Conservation (phyloP, 2,329 filamentous ascomycete species). For the Albifimbria verrucaria region DNA sequence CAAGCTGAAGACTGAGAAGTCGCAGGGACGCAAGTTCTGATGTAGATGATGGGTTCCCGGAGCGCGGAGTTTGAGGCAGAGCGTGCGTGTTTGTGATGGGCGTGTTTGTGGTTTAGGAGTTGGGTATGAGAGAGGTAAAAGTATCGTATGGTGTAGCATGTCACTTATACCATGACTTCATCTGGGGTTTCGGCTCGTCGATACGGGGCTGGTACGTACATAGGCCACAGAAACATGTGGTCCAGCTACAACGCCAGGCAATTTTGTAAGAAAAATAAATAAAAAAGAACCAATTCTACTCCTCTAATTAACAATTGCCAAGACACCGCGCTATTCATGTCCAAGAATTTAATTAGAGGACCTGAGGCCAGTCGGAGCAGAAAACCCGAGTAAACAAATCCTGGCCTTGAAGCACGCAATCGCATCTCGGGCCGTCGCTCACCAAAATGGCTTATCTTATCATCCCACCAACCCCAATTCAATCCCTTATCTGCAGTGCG, state of each 20-base stretch:
- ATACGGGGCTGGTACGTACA: neutral
- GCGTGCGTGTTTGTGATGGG: too few species aligned
- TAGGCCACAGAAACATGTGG: too few species aligned
- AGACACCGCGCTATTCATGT: too few species aligned
- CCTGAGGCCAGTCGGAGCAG: neutral
- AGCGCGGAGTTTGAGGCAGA: too few species aligned
- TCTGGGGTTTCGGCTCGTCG: neutral
- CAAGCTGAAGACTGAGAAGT: conserved; percentile 13
- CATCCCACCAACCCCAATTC: neutral
- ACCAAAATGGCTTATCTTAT: neutral
- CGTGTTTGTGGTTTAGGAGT: neutral
- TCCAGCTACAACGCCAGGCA: too few species aligned
- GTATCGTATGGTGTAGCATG: neutral
- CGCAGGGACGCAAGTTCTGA: conserved; percentile 10
- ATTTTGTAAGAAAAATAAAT: too few species aligned
- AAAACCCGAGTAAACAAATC: neutral
- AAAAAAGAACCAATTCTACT: too few species aligned
- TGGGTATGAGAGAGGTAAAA: neutral
- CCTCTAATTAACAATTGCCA: neutral
- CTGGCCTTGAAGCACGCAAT: neutral
- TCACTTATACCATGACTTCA: too few species aligned
- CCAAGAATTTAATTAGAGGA: too few species aligned
- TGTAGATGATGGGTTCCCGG: too few species aligned
- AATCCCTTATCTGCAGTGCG: too few species aligned
- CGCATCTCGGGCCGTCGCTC: neutral